Evolutionary conservation across 2,329 filamentous ascomycete genomes (phyloP).

Genomic region (Colletotrichum sp.): DNA sequence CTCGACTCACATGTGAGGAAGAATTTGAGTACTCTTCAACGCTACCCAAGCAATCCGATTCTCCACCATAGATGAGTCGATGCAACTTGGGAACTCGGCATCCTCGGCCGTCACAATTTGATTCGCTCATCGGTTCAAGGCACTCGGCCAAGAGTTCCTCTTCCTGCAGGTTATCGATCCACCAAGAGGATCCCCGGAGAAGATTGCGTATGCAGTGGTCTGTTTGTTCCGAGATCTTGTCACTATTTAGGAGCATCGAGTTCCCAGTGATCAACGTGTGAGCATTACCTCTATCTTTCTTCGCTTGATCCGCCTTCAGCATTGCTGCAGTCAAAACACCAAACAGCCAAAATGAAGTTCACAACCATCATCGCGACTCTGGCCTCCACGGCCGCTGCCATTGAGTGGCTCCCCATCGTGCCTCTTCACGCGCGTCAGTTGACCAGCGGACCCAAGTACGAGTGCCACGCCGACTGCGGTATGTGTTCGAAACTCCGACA

Average conservation of each 20-base stretch:
- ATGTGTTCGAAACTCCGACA: conserved; percentile 13
- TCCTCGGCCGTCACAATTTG: not conserved
- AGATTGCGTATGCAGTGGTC: not conserved
- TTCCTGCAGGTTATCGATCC: not conserved
- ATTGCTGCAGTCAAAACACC: too few species aligned
- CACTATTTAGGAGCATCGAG: not conserved
- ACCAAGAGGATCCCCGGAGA: not conserved
- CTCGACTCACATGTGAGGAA: not conserved
- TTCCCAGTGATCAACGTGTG: too few species aligned
- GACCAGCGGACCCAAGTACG: not conserved
- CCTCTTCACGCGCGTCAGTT: conserved; percentile 15
- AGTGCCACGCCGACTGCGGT: conserved; percentile 52
- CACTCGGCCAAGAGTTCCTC: not conserved
- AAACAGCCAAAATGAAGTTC: not conserved
- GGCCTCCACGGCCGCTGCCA: not conserved
- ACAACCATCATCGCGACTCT: not conserved
- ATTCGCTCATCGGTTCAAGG: not conserved
- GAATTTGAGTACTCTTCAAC: not conserved
- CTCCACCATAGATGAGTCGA: not conserved
- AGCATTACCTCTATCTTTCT: not conserved
- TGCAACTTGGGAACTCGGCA: not conserved
- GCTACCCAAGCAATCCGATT: not conserved
- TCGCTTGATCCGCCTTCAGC: not conserved
- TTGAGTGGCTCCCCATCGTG: not conserved
- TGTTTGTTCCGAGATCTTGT: not conserved